phyloP scores from a whole-genome alignment of 2,329 filamentous ascomycete genomes.

The Rutstroemia sp. region DNA sequence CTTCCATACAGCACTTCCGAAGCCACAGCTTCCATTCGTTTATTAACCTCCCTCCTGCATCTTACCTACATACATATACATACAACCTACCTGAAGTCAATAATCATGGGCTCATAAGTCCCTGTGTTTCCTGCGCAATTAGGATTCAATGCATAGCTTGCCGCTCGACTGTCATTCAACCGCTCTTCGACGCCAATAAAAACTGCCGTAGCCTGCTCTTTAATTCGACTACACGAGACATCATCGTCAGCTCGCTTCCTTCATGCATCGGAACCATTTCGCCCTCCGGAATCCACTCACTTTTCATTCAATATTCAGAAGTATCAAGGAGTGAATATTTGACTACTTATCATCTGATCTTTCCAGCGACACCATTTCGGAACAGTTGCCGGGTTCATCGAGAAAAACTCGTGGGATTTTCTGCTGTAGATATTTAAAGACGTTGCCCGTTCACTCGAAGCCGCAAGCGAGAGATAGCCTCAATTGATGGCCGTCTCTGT shows the following conservation, averaged over 20 bases:
- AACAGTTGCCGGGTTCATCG: not conserved
- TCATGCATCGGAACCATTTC: slow-evolving; percentile 1
- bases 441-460: slow-evolving; percentile 8
- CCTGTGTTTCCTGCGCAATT: slow-evolving; percentile 12
- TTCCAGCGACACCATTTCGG: not conserved
- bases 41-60: slow-evolving; percentile 13
- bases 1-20: slow-evolving; percentile 18
- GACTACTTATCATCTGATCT: not conserved
- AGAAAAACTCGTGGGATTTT: not conserved
- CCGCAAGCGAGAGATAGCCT: slow-evolving; percentile 11
- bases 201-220: slow-evolving; percentile 4
- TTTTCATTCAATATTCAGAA: not conserved
- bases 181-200: slow-evolving; percentile 7
- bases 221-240: not conserved
- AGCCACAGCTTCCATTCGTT: slow-evolving; percentile 22
- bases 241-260: slow-evolving; percentile 6
- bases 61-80: slow-evolving; percentile 5
- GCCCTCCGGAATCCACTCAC: not conserved
- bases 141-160: not conserved
- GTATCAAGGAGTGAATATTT: slow-evolving; percentile 6
- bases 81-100: slow-evolving; percentile 13
- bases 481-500: slow-evolving; percentile 30
- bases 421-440: not conserved
- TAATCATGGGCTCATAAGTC: slow-evolving; percentile 16
- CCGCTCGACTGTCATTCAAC: slow-evolving; percentile 4